phyloP scores from a whole-genome alignment of 2,329 filamentous ascomycete species.

The Calonectria pteridis region DNA sequence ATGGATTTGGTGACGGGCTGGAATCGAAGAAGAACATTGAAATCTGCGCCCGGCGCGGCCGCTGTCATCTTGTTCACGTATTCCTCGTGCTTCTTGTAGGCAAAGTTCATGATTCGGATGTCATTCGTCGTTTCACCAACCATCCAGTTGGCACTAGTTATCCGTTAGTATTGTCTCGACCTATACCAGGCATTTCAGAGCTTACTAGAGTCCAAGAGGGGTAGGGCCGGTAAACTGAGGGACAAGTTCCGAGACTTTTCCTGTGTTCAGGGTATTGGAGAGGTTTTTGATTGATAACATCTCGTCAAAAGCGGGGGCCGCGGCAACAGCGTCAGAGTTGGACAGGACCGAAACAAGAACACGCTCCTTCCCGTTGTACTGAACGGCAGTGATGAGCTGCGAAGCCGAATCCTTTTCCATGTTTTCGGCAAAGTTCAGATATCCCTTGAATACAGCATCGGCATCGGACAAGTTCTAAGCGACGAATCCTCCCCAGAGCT shows the following conservation, averaged over 20 bases:
- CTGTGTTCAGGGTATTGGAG: constrained; percentile 40
- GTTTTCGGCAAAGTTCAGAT: constrained; percentile 45
- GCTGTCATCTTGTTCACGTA: constrained; percentile 45
- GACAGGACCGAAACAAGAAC: constrained; percentile 40
- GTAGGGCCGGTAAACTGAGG: constrained; percentile 49
- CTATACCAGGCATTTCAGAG: accelerated
- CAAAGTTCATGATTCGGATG: constrained; percentile 46
- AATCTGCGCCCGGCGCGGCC: constrained; percentile 39
- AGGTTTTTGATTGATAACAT: constrained; percentile 35
- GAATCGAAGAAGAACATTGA: constrained; percentile 47
- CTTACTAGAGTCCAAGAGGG: constrained; percentile 46
- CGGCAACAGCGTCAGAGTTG: constrained; percentile 43
- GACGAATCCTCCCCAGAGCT: constrained; percentile 47
- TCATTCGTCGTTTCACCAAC: constrained; percentile 46
- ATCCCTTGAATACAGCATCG: constrained; percentile 43
- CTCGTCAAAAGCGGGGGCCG: constrained; percentile 41
- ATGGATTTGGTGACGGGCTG: constrained; percentile 49
- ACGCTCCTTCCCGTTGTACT: constrained; percentile 34
- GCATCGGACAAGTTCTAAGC: constrained; percentile 39
- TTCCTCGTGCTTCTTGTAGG: constrained; percentile 46
- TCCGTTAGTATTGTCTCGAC: neutral
- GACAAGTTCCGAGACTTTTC: constrained; percentile 44
- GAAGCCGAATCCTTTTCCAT: constrained; percentile 43
- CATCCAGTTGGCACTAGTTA: constrained; percentile 47
- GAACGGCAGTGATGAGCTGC: constrained; percentile 45